Percentiles rank a stretch among this genome's conserved stretches.
Evolutionary conservation across 2,329 filamentous ascomycete genomes (phyloP).

Genomic region (Neofusicoccum parvum): DNA sequence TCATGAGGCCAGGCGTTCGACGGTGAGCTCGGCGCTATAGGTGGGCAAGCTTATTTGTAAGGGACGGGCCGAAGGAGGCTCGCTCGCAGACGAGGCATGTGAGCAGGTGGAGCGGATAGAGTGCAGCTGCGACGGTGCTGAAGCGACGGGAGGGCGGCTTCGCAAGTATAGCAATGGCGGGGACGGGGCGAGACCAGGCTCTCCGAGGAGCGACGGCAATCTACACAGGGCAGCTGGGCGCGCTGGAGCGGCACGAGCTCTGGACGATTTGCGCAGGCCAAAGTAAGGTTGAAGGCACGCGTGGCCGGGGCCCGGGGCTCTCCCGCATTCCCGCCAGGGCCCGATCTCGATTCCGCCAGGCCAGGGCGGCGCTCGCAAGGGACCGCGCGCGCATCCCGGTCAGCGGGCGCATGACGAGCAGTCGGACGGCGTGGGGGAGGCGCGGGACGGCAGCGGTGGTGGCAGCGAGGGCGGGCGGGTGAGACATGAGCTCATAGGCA

Average conservation of each 20-base stretch:
- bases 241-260: no score
- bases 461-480: background rate
- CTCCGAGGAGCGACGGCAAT: background rate
- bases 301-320: no score
- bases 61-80: constrained; percentile 1
- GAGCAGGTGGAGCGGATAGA: background rate
- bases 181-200: no score
- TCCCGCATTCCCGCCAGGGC: background rate
- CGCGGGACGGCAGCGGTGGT: background rate
- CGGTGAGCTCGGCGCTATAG: background rate
- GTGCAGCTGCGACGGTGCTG: background rate
- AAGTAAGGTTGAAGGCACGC: background rate
- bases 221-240: background rate
- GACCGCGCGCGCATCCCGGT: background rate
- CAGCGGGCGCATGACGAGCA: constrained; percentile 13
- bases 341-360: background rate
- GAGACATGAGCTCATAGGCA: constrained; percentile 13
- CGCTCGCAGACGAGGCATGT: background rate
- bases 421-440: background rate
- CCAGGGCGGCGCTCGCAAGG: constrained; percentile 2
- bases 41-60: background rate
- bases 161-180: background rate
- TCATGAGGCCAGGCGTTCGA: background rate
- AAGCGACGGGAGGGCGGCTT: background rate
- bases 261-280: background rate